phyloP scores from a whole-genome alignment of 108 stramenopile genomes.

The Asterionellopsis glacialis region DNA sequence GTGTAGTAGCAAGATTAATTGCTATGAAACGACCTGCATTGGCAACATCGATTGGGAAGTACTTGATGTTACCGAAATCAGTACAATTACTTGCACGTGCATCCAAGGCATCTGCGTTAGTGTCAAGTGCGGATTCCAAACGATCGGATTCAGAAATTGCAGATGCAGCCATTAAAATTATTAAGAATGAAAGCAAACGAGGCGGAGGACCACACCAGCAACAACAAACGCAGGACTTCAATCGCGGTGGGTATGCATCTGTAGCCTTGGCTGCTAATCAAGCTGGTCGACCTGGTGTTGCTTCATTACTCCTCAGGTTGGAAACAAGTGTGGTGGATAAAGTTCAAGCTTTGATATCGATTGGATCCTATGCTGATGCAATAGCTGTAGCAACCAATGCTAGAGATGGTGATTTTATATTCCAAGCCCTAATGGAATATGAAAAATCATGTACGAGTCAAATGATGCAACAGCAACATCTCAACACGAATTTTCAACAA shows the following conservation, averaged over 20 bases:
- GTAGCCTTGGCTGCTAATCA: slow-evolving; percentile 75
- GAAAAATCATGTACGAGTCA: slow-evolving; percentile 41
- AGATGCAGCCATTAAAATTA: slow-evolving; percentile 68
- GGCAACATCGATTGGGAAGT: slow-evolving; percentile 63
- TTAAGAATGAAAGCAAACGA: slow-evolving; percentile 18
- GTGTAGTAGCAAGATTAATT: slow-evolving; percentile 67
- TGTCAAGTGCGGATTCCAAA: slow-evolving; percentile 13
- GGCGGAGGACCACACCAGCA: slow-evolving; percentile 11
- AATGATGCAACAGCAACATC: neutral
- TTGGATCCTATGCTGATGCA: slow-evolving; percentile 70
- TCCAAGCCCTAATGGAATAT: slow-evolving; percentile 52
- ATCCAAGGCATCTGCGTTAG: slow-evolving; percentile 68
- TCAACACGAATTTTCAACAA: neutral
- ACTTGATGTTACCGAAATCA: slow-evolving; percentile 56
- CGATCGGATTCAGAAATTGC: slow-evolving; percentile 60
- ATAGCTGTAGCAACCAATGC: slow-evolving; percentile 68
- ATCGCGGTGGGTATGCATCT: slow-evolving; percentile 71
- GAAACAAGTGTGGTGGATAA: slow-evolving; percentile 77
- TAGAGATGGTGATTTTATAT: slow-evolving; percentile 72
- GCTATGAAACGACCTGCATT: slow-evolving; percentile 63
- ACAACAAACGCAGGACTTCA: slow-evolving; percentile 12
- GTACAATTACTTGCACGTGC: slow-evolving; percentile 72
- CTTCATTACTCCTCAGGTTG: slow-evolving; percentile 64
- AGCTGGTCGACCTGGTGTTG: slow-evolving; percentile 73
- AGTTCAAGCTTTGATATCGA: slow-evolving; percentile 72